These are phyloP conservation scores for Cladophialophora exuberans DNA, from an alignment of 2,329 filamentous ascomycete genomes.

Conservation along the genomic window DNA sequence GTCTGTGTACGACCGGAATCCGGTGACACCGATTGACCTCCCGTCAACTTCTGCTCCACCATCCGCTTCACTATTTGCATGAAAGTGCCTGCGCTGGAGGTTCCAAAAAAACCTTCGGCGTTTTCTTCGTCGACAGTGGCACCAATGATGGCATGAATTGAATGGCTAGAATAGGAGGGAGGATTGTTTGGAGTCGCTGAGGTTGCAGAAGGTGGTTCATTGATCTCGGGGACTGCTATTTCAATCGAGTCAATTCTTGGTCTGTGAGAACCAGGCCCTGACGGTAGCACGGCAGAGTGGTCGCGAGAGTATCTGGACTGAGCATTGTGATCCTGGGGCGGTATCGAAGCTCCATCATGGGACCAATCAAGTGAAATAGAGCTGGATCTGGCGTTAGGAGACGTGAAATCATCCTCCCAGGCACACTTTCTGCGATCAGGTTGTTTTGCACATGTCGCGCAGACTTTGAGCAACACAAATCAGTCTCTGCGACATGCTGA, in stretches of 20 bases:
- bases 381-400: neutral
- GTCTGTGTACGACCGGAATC: constrained; percentile 15
- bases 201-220: neutral
- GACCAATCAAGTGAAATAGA: neutral
- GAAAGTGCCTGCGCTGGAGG: constrained; percentile 52
- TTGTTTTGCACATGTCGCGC: neutral
- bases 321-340: neutral
- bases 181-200: neutral
- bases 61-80: constrained; percentile 48
- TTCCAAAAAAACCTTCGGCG: constrained; percentile 52
- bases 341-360: neutral
- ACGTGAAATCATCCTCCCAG: neutral
- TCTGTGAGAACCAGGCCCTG: neutral
- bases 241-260: neutral
- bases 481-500: too few relatives aligned
- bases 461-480: neutral
- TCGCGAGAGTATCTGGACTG: too few relatives aligned
- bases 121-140: constrained; percentile 46
- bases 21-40: constrained; percentile 36
- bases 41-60: constrained; percentile 15
- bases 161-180: constrained; percentile 32
- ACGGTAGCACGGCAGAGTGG: too few relatives aligned
- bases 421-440: neutral
- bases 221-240: neutral
- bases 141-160: constrained; percentile 52